Conservation (phyloP, 257 asterid genomes). For the Lycium ferocissimum region DNA sequence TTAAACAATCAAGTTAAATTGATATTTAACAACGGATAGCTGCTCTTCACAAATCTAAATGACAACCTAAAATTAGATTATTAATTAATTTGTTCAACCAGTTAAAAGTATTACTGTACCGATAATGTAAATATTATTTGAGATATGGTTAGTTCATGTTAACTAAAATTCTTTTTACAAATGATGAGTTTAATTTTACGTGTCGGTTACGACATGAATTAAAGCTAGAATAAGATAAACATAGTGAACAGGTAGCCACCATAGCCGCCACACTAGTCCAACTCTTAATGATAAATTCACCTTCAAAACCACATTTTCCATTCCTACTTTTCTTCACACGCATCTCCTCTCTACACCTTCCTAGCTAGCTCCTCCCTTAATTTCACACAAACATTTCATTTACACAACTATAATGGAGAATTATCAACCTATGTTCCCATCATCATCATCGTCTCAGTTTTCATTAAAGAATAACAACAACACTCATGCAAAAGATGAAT, state of each 20-base stretch:
- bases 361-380: background rate
- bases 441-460: background rate
- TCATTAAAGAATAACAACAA: background rate
- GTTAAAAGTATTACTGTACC: background rate
- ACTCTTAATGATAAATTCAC: slow-evolving; percentile 21
- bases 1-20: background rate
- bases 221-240: slow-evolving; percentile 2
- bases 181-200: background rate
- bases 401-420: background rate
- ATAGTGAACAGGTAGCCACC: background rate
- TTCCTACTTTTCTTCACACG: background rate
- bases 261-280: slow-evolving; percentile 26
- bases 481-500: background rate
- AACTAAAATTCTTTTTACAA: background rate
- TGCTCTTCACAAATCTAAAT: background rate
- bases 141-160: background rate
- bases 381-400: background rate
- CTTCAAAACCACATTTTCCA: background rate
- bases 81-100: background rate
- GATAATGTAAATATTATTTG: background rate
- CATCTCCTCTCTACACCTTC: background rate
- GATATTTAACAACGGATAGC: background rate
- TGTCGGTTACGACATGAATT: slow-evolving; percentile 11
- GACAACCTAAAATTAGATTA: background rate
- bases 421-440: background rate